Evolutionary conservation across 768 basidiomycete species (phyloP).

Genomic region (Cytidiella melzeri): DNA sequence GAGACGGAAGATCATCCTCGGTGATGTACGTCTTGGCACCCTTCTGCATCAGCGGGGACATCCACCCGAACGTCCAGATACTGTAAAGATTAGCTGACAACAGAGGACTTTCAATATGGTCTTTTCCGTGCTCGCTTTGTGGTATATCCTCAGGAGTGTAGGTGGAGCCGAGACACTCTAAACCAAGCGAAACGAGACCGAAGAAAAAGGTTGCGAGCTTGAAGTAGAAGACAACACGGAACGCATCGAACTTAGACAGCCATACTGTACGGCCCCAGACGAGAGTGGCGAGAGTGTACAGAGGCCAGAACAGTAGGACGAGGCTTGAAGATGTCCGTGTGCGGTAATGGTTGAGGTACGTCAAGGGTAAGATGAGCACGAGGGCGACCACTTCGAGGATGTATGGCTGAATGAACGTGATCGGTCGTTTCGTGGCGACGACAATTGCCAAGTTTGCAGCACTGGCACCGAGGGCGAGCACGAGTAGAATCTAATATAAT

Average conservation of each 20-base stretch:
- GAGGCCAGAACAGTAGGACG: conserved; percentile 79
- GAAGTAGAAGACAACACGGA: conserved; percentile 35
- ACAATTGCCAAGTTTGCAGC: conserved; percentile 37
- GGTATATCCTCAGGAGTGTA: conserved; percentile 27
- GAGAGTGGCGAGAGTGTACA: conserved; percentile 42
- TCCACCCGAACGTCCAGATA: conserved; percentile 80
- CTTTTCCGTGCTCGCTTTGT: conserved; percentile 24
- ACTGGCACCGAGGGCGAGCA: conserved; percentile 42
- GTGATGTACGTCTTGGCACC: conserved; percentile 63
- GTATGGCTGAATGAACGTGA: conserved; percentile 45
- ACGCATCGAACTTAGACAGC: conserved; percentile 27
- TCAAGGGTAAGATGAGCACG: conserved; percentile 41
- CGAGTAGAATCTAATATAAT: conserved; percentile 46
- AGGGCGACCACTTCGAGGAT: conserved; percentile 55
- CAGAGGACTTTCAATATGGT: conserved; percentile 62
- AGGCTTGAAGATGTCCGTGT: conserved; percentile 64
- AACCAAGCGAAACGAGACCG: conserved; percentile 46
- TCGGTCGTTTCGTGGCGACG: conserved; percentile 26
- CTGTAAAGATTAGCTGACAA: conserved; percentile 78
- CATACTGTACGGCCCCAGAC: conserved; percentile 59
- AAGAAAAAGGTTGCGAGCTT: conserved; percentile 38
- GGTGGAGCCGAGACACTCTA: conserved; percentile 72
- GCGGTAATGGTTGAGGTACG: conserved; percentile 64
- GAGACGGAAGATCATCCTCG: conserved; percentile 79
- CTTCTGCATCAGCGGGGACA: conserved; percentile 73